Evolutionary conservation across 495 filamentous ascomycete genomes (phyloP), one percentile per base, ranked within the genome.

Genomic region (Xylaria castorea): DNA sequence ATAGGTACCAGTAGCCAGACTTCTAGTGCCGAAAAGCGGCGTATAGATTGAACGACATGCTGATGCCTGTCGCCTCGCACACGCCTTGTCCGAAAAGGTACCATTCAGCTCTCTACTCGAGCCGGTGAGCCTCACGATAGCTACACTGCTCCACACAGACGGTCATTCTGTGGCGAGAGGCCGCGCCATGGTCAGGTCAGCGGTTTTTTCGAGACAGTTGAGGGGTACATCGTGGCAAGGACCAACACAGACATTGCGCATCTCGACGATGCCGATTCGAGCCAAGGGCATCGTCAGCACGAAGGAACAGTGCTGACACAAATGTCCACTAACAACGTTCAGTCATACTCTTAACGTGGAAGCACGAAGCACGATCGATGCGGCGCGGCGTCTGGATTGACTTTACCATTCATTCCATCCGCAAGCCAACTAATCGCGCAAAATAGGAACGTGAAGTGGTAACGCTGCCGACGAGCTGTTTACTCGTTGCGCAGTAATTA

Each of bases 261-360:
- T 42, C 50, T 55, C 60, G 46, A 55, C 18, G 32, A 71, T n/a
- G 48, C 32, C 60, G 32, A 25, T 30, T 65, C 34, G 48, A 57
- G 57, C 60, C 60, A 44, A 34, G 27, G 48, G 30, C 34, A 57
- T 44, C 38, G 25, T 65, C 61, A 55, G 69, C 69, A 38, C 32
- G 60, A 71, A 65, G 32, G 58, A 65, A 65, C 44, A 57, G 69
- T 57, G 69, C 69, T 71, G 46, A 71, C 68, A 38, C 34, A 40
- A 30, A 51, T 64, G 68, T 44, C 20, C 68, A 63, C 58, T 44
- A 71, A 64, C 57, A 53, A 48, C 53, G 11, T 9, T 20, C 36
- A 2, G 36, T 53, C 57, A n/a, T 27, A 32, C 11, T n/a, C 32
- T 68, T 20, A 53, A 53, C 38, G 46, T 32, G 40, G 65, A 55